Evolutionary conservation across 2,329 filamentous ascomycete genomes (phyloP), one percentile per base, ranked within the genome.

Genomic region (Sporothrix schenckii): DNA sequence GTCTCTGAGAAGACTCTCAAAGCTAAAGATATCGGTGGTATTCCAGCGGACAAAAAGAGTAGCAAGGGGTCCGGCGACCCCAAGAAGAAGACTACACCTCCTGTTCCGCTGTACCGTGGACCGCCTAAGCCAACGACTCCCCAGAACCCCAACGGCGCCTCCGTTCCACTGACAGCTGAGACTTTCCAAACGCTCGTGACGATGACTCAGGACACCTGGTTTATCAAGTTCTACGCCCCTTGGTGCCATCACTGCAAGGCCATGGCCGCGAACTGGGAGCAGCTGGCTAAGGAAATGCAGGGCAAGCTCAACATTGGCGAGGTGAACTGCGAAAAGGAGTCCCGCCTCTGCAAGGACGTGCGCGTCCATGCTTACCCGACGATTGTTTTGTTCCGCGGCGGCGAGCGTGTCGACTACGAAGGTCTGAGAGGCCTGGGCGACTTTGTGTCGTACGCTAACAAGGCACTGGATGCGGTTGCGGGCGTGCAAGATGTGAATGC

Each of bases 211-310:
- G 93, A 98, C 73, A 91, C 94, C 6, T 99, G 95, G 95, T 97
- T 99, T 78, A 89, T 99, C 84, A 99, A 99, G 80, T 98, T 99
- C 79, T 98, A 97, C 79, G 94, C 93, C 21, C 96, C 95, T 6
- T 98, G 94, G 95, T 99, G 95, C 80, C 89, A 90, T 75, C 95
- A 99, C 81, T 99, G 96, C 80, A 92, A 97, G 81, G 92, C 92
- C 50, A 89, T 99, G 86, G 92, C 91, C 49, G 92, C 95, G 2
- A 93, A 89, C 74, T 99, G 95, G 95, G 84, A 89, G 72, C 91
- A 94, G 76, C 88, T 99, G 80, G 92, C 92, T 58, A 93, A 94
- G 78, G 92, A 94, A 77, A 95, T 97, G 92, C 88, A 93, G 80
- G 92, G 91, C 56, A 89, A 88, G 74, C 87, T 99, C 71, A 97